Percentiles rank a stretch among this genome's conserved stretches.
phyloP scores from a whole-genome alignment of 1,284 basidiomycete genomes.

The Boletus mariae region DNA sequence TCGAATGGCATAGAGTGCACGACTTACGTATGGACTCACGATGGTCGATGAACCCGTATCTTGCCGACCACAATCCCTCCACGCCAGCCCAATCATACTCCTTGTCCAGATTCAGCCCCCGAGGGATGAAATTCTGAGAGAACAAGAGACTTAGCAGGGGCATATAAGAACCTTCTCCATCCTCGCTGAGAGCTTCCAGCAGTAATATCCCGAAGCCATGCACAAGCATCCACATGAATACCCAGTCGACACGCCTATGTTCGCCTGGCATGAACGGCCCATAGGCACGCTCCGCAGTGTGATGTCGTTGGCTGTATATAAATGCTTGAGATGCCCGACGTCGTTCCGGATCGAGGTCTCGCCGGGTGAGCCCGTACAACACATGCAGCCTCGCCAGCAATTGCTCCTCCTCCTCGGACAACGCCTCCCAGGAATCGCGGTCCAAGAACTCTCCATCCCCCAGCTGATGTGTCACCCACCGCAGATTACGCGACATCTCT shows the following conservation, averaged over 20 bases:
- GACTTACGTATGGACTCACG: conserved; percentile 53
- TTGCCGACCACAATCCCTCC: conserved; percentile 54
- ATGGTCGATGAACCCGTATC: conserved; percentile 69
- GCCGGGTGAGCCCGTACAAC: conserved; percentile 49
- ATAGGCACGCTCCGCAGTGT: conserved; percentile 46
- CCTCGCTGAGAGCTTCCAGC: conserved; percentile 36
- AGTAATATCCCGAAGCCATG: conserved; percentile 53
- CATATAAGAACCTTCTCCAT: conserved; percentile 31
- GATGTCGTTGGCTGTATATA: conserved; percentile 59
- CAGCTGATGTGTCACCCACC: conserved; percentile 48
- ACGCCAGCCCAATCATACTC: conserved; percentile 63
- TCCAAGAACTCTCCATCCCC: conserved; percentile 45
- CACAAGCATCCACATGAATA: conserved; percentile 53
- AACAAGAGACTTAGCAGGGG: conserved; percentile 52
- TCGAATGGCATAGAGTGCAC: not conserved
- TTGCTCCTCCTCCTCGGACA: conserved; percentile 40
- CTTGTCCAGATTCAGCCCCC: conserved; percentile 35
- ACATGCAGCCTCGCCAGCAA: conserved; percentile 50
- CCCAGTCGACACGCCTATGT: conserved; percentile 54
- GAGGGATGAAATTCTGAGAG: conserved; percentile 48
- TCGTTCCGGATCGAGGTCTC: conserved; percentile 34
- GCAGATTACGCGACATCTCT: conserved; percentile 45
- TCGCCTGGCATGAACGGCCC: conserved; percentile 53
- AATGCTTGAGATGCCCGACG: conserved; percentile 46
- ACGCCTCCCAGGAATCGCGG: conserved; percentile 22